Evolutionary conservation across 164 flowering plant species (phyloP), one percentile per base, ranked within the genome.

Genomic region (Stephania yunnanensis): DNA sequence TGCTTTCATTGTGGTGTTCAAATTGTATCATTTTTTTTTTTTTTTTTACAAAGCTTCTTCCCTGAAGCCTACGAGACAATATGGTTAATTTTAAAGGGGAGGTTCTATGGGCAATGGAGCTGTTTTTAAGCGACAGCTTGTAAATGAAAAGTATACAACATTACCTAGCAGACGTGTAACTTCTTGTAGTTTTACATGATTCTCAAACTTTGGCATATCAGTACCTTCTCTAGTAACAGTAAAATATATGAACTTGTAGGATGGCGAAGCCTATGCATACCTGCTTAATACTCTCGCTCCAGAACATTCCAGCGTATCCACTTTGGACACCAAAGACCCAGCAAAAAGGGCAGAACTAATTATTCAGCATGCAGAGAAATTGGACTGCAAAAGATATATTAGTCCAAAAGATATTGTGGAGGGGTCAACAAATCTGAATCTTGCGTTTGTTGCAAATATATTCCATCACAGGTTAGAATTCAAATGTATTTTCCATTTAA

Each of bases 271-370:
- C 73, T 95, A 93, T 85, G 92, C 97, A 63, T 93, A 86, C 84
- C 85, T 95, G 83, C 94, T 95, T 53, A 95, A 92, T 81, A 97
- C 88, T 80, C 97, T 95, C 82, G 97, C 98, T 76, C 98, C 98
- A 30, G 98, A 95, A 76, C 86, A 86, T 73, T 84, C 95, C 77
- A 87, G 75, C 75, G 89, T 97, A 52, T 65, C 85, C 61, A 93
- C 97, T 7, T 81, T 92, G 78, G 94, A 87, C 78, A 74, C 89
- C 5, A 92, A 89, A 76, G 94, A 93, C 83, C 90, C 95, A 0
- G 71, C 69, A 80, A 90, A 91, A 80, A 90, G 97, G 75, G 98
- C 97, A 78, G 86, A 89, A 29, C 71, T 91, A 77, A 82, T 95
- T 48, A 86, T 95, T 75, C 92, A 95, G 22, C 98, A 95, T 82